Conservation (phyloP, 805 yeast genomes). For the Yamadazyma tumulicola region DNA sequence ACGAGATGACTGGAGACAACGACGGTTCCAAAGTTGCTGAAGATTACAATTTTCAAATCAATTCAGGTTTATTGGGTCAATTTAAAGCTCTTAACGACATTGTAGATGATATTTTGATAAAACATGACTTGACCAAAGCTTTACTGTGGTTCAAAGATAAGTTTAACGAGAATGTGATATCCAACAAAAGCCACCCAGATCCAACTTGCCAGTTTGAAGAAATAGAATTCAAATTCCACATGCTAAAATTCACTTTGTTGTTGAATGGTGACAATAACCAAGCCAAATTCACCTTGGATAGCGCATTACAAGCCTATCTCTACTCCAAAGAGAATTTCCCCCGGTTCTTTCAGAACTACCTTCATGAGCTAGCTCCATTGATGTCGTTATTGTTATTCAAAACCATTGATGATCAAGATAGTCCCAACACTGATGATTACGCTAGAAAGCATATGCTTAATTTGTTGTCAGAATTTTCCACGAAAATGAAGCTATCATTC, state of each 20-base stretch:
- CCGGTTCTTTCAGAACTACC: slow-evolving; percentile 27
- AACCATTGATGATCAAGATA: slow-evolving; percentile 5
- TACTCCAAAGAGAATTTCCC: slow-evolving; percentile 38
- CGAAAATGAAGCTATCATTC: slow-evolving; percentile 23
- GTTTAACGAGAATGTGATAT: slow-evolving; percentile 13
- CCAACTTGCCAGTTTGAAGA: slow-evolving; percentile 10
- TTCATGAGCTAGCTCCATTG: slow-evolving; percentile 32
- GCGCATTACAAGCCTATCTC: slow-evolving; percentile 30
- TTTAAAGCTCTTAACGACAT: slow-evolving; percentile 29
- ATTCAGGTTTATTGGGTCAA: slow-evolving; percentile 19
- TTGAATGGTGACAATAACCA: slow-evolving; percentile 17
- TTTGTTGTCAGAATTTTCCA: slow-evolving; percentile 20
- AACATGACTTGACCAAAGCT: slow-evolving; percentile 31
- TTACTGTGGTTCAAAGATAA: slow-evolving; percentile 31
- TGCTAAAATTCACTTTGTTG: slow-evolving; percentile 34
- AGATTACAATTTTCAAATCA: slow-evolving; percentile 18
- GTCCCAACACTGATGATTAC: slow-evolving; percentile 12
- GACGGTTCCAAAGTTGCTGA: neutral
- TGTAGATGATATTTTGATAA: slow-evolving; percentile 28
- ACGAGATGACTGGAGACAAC: slow-evolving; percentile 14
- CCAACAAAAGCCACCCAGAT: neutral
- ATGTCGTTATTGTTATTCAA: slow-evolving; percentile 26
- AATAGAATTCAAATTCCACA: slow-evolving; percentile 40
- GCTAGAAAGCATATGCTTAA: slow-evolving; percentile 16
- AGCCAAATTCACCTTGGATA: slow-evolving; percentile 16